Evolutionary conservation across 108 stramenopile species (phyloP).

Genomic region (Nannochloropsis oceanica): DNA sequence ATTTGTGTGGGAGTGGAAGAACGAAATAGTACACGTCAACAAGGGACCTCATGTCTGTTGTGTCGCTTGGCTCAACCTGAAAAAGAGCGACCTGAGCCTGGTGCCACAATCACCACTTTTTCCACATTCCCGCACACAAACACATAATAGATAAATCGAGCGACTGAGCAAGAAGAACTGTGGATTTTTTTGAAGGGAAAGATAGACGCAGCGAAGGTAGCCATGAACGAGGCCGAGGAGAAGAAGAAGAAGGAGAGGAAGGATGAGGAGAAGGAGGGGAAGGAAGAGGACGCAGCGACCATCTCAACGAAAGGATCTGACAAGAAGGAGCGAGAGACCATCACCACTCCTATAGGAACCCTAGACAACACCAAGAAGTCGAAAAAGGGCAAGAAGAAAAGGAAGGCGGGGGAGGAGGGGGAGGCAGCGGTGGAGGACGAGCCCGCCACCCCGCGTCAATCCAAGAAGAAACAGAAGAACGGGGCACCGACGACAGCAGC

Average conservation of each 20-base stretch:
- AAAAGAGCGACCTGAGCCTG: neutral
- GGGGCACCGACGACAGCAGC: neutral
- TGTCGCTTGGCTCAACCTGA: neutral
- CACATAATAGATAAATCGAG: neutral
- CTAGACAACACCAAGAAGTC: neutral
- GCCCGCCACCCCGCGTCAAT: neutral
- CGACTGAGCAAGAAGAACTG: neutral
- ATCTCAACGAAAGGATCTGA: neutral
- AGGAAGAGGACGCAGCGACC: neutral
- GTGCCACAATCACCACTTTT: neutral
- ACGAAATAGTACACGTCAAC: no score
- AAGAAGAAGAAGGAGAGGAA: neutral
- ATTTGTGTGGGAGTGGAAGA: no score
- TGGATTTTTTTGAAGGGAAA: slow-evolving; percentile 2
- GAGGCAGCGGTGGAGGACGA: neutral
- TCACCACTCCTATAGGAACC: neutral
- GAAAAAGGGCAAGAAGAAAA: neutral
- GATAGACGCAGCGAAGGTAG: neutral
- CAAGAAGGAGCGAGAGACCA: neutral
- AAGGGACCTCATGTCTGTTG: neutral
- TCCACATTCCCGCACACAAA: neutral
- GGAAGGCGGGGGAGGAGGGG: neutral
- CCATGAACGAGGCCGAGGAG: neutral
- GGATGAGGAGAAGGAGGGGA: slow-evolving; percentile 9
- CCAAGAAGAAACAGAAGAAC: neutral